phyloP scores from a whole-genome alignment of 75 land plant species.

The Pseudotsuga menziesii region DNA sequence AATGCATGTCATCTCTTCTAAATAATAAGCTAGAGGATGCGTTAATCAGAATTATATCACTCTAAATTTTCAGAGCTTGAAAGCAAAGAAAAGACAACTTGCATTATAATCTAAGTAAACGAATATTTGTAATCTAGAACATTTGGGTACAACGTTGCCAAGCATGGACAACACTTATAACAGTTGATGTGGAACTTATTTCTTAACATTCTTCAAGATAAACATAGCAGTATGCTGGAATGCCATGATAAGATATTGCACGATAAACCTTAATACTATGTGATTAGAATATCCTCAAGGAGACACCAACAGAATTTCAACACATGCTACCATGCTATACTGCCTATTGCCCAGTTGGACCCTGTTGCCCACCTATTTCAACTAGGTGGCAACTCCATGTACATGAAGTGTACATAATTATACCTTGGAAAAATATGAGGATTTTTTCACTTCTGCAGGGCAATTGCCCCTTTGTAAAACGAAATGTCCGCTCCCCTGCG shows the following conservation, averaged over 20 bases:
- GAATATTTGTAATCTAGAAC: neutral
- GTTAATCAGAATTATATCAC: neutral
- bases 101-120: neutral
- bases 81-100: neutral
- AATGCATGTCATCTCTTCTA: neutral
- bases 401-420: too few relatives aligned
- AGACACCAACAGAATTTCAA: neutral
- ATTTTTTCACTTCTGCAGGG: too few relatives aligned
- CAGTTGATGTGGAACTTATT: neutral
- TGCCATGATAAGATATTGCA: neutral
- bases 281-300: neutral
- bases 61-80: neutral
- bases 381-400: too few relatives aligned
- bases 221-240: neutral
- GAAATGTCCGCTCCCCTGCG: too few relatives aligned
- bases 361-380: too few relatives aligned
- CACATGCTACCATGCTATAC: neutral
- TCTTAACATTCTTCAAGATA: neutral
- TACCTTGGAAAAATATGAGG: too few relatives aligned
- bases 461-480: too few relatives aligned
- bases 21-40: neutral
- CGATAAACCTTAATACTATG: neutral
- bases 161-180: neutral
- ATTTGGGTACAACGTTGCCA: neutral
- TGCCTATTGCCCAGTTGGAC: neutral